Conservation (phyloP, 2,329 filamentous ascomycete genomes). For the Periconia sp. region DNA sequence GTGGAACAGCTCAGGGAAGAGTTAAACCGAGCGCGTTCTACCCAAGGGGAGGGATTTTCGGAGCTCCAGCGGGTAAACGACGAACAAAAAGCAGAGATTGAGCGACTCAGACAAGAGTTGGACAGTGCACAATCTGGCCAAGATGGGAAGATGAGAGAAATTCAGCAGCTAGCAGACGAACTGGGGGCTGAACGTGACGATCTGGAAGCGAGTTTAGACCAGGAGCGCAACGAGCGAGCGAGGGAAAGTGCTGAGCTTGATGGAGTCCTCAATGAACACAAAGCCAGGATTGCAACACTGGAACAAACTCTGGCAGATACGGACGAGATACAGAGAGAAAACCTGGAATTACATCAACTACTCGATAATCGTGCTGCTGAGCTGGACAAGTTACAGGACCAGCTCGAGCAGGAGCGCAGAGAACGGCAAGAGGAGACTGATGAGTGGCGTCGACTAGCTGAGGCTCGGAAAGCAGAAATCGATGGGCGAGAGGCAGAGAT, state of each 20-base stretch:
- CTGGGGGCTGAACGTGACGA: slow-evolving; percentile 45
- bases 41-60: slow-evolving; percentile 19
- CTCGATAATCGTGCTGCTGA: slow-evolving; percentile 5
- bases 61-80: slow-evolving; percentile 11
- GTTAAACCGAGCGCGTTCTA: slow-evolving; percentile 17
- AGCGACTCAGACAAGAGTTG: slow-evolving; percentile 27
- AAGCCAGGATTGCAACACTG: not conserved
- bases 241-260: not conserved
- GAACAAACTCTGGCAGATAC: not conserved
- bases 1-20: slow-evolving; percentile 39
- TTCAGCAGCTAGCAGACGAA: slow-evolving; percentile 53
- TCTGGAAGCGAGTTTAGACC: slow-evolving; percentile 30
- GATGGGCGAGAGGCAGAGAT: slow-evolving; percentile 37
- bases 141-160: slow-evolving; percentile 46
- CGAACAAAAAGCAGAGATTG: slow-evolving; percentile 21
- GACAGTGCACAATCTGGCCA: not conserved
- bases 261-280: not conserved
- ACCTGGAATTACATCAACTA: not conserved
- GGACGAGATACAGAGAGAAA: not conserved
- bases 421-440: not conserved
- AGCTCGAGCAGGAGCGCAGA: slow-evolving; percentile 28
- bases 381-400: slow-evolving; percentile 35
- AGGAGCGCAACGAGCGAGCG: slow-evolving; percentile 26
- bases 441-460: slow-evolving; percentile 47
- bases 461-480: slow-evolving; percentile 45